Evolutionary conservation across 768 basidiomycete species (phyloP), one percentile per base, ranked within the genome.

Genomic region (Boletus eberwhitei): DNA sequence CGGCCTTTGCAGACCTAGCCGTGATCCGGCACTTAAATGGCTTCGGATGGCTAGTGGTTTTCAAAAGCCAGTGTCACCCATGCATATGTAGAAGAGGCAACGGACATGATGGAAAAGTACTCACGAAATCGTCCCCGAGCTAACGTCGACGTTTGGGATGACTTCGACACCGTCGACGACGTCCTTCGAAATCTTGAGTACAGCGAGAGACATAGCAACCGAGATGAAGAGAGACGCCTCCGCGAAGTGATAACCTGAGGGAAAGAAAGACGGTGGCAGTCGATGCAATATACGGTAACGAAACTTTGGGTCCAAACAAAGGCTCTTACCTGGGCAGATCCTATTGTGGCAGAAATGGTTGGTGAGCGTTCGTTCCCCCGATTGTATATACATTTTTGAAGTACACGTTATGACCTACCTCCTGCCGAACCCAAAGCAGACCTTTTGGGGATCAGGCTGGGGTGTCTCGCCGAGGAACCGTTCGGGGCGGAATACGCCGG

Each of bases 11-110:
- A 8, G 80, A 82, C 45, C 82, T 77, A n/a, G 82, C 79, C 41
- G 67, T 77, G 58, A 86, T 77, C 19, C 67, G 64, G 64, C 78
- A 86, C 57, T 73, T 76, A 66, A 82, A 85, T 24, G 82, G 79
- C 58, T 75, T 78, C 4, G 79, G 81, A 59, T 83, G 84, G 14
- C 66, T 68, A 44, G 2, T 1, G 0, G 9, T 3, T 11, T 48
- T 35, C 16, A 13, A 29, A 35, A 24, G 40, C 2, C 26, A 8
- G 17, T 11, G 36, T 40, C 47, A 44, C 5, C 12, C 17, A 34
- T 14, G 12, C 14, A 26, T 26, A 9, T 11, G 26, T 9, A 4
- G 19, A n/a, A 7, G 6, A 24, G n/a, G 11, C 0, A 1, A 5
- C 16, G 29, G 8, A 29, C 8, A 29, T 29, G 8, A 29, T 29